Percentiles rank a stretch among this genome's conserved stretches.
These are phyloP conservation scores for Botrytis paeoniae DNA, from an alignment of 2,329 filamentous ascomycete species.

Conservation along the genomic window DNA sequence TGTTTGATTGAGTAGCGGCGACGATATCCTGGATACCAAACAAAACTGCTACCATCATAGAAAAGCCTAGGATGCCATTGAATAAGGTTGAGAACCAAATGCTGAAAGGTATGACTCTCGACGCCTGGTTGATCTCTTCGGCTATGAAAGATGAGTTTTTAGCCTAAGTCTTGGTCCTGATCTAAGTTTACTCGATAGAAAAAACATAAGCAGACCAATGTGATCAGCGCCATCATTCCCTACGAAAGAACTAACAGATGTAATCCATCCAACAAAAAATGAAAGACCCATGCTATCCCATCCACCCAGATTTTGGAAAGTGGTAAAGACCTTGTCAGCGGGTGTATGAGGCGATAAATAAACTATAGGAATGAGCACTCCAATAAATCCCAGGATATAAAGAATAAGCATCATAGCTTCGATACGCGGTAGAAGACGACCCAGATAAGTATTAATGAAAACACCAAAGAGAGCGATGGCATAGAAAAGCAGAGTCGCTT, in stretches of 20 bases:
- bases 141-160: background rate
- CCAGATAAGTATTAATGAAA: slow-evolving; percentile 21
- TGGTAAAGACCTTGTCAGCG: slow-evolving; percentile 16
- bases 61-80: slow-evolving; percentile 21
- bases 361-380: slow-evolving; percentile 15
- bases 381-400: slow-evolving; percentile 19
- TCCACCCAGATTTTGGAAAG: slow-evolving; percentile 17
- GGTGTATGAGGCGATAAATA: slow-evolving; percentile 23
- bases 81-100: slow-evolving; percentile 15
- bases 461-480: slow-evolving; percentile 4
- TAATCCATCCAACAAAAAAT: slow-evolving; percentile 12
- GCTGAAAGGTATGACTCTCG: slow-evolving; percentile 18
- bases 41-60: slow-evolving; percentile 21
- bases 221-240: slow-evolving; percentile 13
- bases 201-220: background rate
- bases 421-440: slow-evolving; percentile 9
- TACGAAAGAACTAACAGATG: background rate
- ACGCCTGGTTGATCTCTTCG: slow-evolving; percentile 19
- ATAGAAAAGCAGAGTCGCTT: slow-evolving; percentile 14
- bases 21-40: slow-evolving; percentile 14
- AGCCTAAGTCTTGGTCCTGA: background rate
- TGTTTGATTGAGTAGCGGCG: background rate
- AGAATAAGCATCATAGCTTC: slow-evolving; percentile 17
- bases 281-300: slow-evolving; percentile 18
- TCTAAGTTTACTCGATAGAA: background rate